A percentile compares a stretch with the other conserved stretches of the same genome.
phyloP scores from a whole-genome alignment of 148 eudicot species.

The Vaccinium macrocarpon region DNA sequence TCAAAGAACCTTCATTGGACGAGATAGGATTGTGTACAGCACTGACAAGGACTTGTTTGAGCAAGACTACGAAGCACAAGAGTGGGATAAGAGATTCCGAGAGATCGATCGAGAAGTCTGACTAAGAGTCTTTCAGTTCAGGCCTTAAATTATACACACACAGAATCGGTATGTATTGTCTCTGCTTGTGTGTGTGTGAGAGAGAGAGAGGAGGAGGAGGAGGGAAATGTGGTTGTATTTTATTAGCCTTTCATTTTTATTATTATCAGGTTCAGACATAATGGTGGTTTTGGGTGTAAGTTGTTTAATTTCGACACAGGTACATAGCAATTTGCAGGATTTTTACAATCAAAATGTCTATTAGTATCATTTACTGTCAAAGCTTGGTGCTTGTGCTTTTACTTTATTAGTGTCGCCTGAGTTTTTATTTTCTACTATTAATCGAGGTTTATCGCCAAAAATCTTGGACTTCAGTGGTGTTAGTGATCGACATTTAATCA shows the following conservation, averaged over 20 bases:
- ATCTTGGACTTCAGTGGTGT: too few relatives aligned
- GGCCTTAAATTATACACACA: not conserved
- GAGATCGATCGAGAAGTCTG: slow-evolving; percentile 56
- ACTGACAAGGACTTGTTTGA: slow-evolving; percentile 72
- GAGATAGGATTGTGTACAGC: slow-evolving; percentile 83
- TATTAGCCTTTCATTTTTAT: not conserved
- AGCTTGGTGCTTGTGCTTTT: not conserved
- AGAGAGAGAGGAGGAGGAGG: not conserved
- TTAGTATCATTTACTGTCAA: not conserved
- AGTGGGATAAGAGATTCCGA: slow-evolving; percentile 76
- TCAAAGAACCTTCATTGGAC: slow-evolving; percentile 71
- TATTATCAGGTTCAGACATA: not conserved
- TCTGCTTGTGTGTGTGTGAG: not conserved
- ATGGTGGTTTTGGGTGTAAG: not conserved
- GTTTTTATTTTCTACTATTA: too few relatives aligned
- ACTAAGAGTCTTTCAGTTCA: not conserved
- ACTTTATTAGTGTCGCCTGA: not conserved
- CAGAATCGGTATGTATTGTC: not conserved
- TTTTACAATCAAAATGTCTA: not conserved
- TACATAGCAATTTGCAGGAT: not conserved
- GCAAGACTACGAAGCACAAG: slow-evolving; percentile 74
- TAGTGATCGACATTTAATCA: too few relatives aligned
- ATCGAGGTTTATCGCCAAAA: too few relatives aligned
- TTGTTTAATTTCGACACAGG: not conserved
- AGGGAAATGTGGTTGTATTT: not conserved